A percentile compares a stretch with the other conserved stretches of the same genome.
phyloP scores from a whole-genome alignment of 2,329 filamentous ascomycete species.

The Fusarium keratoplasticum region DNA sequence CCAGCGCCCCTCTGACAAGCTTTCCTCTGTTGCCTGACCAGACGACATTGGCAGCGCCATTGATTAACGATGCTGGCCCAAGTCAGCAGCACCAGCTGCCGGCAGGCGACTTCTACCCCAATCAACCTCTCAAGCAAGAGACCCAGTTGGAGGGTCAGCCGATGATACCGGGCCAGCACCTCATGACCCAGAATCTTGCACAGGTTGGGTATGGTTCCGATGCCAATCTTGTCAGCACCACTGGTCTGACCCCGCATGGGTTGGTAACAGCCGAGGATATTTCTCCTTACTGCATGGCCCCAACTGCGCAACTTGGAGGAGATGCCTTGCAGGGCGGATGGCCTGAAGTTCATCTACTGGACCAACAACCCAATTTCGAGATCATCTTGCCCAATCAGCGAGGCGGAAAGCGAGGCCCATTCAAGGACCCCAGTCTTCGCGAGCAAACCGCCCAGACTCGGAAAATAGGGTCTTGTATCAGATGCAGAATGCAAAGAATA shows the following conservation, averaged over 20 bases:
- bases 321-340: conserved; percentile 27
- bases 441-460: conserved; percentile 68
- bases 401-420: conserved; percentile 61
- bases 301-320: conserved; percentile 23
- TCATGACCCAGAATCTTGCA: conserved; percentile 30
- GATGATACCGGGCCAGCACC: conserved; percentile 31
- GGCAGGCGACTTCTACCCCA: conserved; percentile 34
- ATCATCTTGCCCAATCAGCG: conserved; percentile 47
- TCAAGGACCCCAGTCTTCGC: conserved; percentile 63
- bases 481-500: conserved; percentile 72
- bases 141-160: conserved; percentile 25
- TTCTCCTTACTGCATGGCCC: conserved; percentile 32
- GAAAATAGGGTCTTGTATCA: conserved; percentile 68
- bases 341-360: conserved; percentile 30
- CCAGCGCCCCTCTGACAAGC: conserved; percentile 33
- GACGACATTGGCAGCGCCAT: conserved; percentile 23
- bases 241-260: conserved; percentile 27
- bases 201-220: conserved; percentile 35
- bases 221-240: conserved; percentile 24
- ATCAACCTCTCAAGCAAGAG: conserved; percentile 37
- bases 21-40: conserved; percentile 39
- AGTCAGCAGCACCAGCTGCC: conserved; percentile 31
- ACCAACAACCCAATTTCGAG: conserved; percentile 45
- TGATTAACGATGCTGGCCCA: conserved; percentile 24
- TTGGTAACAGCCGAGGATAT: conserved; percentile 23